These are phyloP conservation scores for Solanum etuberosum DNA, from an alignment of 257 asterid genomes.

Conservation along the genomic window DNA sequence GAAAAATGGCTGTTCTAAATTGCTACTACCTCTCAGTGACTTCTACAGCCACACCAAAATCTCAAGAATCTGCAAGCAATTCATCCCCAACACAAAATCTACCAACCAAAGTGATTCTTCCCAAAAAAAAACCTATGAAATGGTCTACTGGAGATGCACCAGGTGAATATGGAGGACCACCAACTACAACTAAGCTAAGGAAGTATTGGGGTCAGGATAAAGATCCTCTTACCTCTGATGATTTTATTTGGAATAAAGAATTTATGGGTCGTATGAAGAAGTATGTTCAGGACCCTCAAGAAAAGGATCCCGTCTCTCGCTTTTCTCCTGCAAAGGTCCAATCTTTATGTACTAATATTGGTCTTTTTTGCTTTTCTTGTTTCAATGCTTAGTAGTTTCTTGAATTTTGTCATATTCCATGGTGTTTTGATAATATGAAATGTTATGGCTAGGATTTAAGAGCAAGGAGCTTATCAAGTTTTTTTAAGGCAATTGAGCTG, in stretches of 20 bases:
- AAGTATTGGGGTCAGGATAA: constrained; percentile 81
- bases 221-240: constrained; percentile 81
- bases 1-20: constrained; percentile 33
- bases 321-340: constrained; percentile 34
- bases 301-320: neutral
- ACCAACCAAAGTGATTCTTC: constrained; percentile 55
- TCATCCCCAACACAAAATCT: constrained; percentile 14
- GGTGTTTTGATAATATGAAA: neutral
- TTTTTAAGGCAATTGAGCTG: neutral
- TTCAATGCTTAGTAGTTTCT: neutral
- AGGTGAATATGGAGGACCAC: constrained; percentile 94
- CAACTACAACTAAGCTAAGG: constrained; percentile 76
- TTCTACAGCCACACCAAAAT: constrained; percentile 44
- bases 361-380: neutral
- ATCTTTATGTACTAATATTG: neutral
- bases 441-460: neutral
- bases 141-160: constrained; percentile 92
- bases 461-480: neutral
- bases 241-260: constrained; percentile 82
- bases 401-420: neutral
- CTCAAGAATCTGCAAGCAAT: constrained; percentile 33
- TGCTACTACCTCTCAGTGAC: constrained; percentile 60
- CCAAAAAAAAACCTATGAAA: constrained; percentile 72
- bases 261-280: constrained; percentile 79
- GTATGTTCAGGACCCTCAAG: constrained; percentile 43